Base-by-base conservation (phyloP, 2,329 filamentous ascomycete species). In the Alternaria gaisen region DNA sequence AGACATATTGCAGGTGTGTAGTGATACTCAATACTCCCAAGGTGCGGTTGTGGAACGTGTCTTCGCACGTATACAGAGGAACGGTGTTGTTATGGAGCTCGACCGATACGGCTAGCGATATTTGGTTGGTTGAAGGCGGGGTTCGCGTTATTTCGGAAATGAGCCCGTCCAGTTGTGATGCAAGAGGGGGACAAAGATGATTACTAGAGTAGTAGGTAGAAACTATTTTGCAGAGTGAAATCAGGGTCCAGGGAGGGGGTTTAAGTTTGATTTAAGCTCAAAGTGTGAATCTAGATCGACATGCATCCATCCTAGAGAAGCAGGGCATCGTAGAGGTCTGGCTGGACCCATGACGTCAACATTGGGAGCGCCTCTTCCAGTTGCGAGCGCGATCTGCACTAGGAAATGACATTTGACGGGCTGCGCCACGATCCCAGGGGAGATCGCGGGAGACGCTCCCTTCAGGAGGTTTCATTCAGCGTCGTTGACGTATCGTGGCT, bases 1-100 rank as follows among this genome's bases (percentile, higher is more conserved):
- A 38, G 75, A 68, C 77, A 79, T 78, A 9, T 53, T 63, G 54
- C 16, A 30, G 52, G 50, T 43, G 43, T 52, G 30, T 50, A 22
- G 8, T 43, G 22, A 6, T 41, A 18, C 12, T 14, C 28, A n/a
- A 5, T 9, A 7, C 11, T 43, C 16, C 16, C 18, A 22, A 38
- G 26, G 44, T 28, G 43, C 2, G 22, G 34, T 32, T 10, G 44
- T 55, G 58, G 16, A 56, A 53, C 20, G 52, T 58, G 28, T 43
- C 34, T 46, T 47, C 12, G 41, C 26, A 24, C 14, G 46, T 40
- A 46, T 34, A 38, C 10, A 34, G 16, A 26, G 43, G 28, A 12
- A 32, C 30, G 56, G 43, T 46, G 52, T 51, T 32, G 43, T 36
- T 38, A 11, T 54, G 43, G 41, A 58, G 59, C 51, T 56, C 40